Percentiles rank a stretch among this genome's conserved stretches.
Evolutionary conservation across 2,329 filamentous ascomycete genomes (phyloP).

Genomic region (Rhytidhysteron rufulum): DNA sequence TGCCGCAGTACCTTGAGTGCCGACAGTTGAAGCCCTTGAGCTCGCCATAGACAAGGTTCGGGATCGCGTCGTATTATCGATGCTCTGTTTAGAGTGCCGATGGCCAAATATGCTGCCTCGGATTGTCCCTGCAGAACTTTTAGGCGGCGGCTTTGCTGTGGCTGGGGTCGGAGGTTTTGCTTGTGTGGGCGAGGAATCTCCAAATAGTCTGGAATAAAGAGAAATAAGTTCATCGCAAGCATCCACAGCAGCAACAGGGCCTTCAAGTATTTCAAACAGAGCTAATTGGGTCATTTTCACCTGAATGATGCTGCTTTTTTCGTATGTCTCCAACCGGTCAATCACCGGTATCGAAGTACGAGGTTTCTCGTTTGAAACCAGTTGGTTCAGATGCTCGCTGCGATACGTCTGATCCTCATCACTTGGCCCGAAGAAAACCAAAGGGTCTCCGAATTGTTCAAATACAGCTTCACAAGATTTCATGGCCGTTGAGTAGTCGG

Average conservation of each 20-base stretch:
- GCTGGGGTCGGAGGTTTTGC: slow-evolving; percentile 38
- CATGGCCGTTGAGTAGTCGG: slow-evolving; percentile 76
- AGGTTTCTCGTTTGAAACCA: slow-evolving; percentile 11
- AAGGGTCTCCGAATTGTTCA: slow-evolving; percentile 76
- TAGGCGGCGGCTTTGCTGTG: slow-evolving; percentile 54
- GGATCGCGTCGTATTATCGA: slow-evolving; percentile 14
- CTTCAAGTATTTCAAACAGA: slow-evolving; percentile 78
- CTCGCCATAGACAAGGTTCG: slow-evolving; percentile 23
- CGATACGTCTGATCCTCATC: slow-evolving; percentile 47
- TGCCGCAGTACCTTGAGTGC: slow-evolving; percentile 37
- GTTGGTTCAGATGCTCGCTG: slow-evolving; percentile 65
- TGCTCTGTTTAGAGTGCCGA: slow-evolving; percentile 24
- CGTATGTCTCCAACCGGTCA: slow-evolving; percentile 75
- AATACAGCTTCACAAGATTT: slow-evolving; percentile 87
- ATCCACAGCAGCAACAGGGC: slow-evolving; percentile 81
- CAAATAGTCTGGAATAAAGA: slow-evolving; percentile 78
- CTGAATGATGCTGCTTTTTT: slow-evolving; percentile 85
- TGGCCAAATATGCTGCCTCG: slow-evolving; percentile 74
- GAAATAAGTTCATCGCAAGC: slow-evolving; percentile 79
- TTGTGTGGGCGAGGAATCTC: slow-evolving; percentile 46
- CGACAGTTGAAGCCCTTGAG: slow-evolving; percentile 22
- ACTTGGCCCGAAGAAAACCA: slow-evolving; percentile 64
- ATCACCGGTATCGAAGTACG: slow-evolving; percentile 51
- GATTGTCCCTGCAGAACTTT: slow-evolving; percentile 61
- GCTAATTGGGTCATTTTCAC: slow-evolving; percentile 93